Evolutionary conservation across 352 stramenopile species (phyloP).

Genomic region (Phytophthora constricta): DNA sequence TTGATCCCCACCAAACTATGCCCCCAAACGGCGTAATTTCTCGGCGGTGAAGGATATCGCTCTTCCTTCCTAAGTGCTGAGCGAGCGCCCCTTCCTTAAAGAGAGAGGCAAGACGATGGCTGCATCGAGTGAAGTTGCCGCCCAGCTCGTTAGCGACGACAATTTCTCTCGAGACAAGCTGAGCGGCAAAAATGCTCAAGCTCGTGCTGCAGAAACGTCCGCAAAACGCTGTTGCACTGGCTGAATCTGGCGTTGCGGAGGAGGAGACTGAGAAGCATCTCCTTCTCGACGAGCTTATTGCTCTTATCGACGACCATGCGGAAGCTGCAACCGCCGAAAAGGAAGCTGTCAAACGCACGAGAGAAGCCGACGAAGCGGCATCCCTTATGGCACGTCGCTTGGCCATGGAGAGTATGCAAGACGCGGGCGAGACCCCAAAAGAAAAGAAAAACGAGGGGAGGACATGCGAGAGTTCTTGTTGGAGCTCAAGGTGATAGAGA

Average conservation of each 20-base stretch:
- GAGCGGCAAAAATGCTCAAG: conserved; percentile 17
- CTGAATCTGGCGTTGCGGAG: conserved; percentile 2
- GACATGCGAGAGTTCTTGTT: conserved; percentile 13
- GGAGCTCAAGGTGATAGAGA: conserved; percentile 9
- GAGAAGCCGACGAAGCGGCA: conserved; percentile 1
- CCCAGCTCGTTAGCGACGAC: conserved; percentile 7
- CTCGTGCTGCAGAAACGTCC: conserved; percentile 2
- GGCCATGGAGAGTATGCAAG: not conserved
- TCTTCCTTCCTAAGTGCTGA: conserved; percentile 6
- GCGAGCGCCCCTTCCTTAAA: conserved; percentile 5
- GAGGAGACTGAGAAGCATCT: conserved; percentile 12
- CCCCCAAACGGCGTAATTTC: conserved; percentile 7
- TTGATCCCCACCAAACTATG: not conserved
- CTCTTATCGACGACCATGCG: conserved; percentile 14
- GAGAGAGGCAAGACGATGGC: conserved; percentile 16
- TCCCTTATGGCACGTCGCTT: not conserved
- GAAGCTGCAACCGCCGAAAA: conserved; percentile 1
- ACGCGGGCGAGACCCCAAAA: not conserved
- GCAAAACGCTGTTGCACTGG: conserved; percentile 8
- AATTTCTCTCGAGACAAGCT: conserved; percentile 12
- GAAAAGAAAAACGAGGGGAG: conserved; percentile 5
- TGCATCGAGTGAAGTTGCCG: conserved; percentile 7
- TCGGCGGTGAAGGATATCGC: conserved; percentile 7
- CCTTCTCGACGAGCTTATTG: conserved; percentile 12
- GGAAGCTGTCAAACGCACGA: conserved; percentile 1